Evolutionary conservation across 2,329 filamentous ascomycete genomes (phyloP).

Genomic region (Parastagonospora avenae): DNA sequence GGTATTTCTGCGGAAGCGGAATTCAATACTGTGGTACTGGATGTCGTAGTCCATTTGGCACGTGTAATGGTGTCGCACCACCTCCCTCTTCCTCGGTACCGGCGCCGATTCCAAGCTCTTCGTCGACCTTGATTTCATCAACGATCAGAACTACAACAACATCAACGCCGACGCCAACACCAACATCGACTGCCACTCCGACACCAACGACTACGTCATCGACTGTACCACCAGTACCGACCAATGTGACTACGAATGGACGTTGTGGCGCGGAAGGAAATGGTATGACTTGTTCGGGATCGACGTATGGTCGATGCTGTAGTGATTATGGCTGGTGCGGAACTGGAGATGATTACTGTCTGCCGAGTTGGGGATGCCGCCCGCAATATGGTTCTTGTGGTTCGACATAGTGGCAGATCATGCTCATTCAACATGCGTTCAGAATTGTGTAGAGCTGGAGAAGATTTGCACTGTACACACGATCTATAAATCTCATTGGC

Average conservation of each 20-base stretch:
- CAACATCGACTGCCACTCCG: slow-evolving; percentile 17
- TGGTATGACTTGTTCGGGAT: slow-evolving; percentile 27
- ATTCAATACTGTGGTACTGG: slow-evolving; percentile 34
- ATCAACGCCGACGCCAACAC: slow-evolving; percentile 11
- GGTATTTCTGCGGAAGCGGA: slow-evolving; percentile 29
- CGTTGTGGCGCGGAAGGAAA: slow-evolving; percentile 30
- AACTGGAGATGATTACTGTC: slow-evolving; percentile 25
- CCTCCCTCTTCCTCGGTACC: slow-evolving; percentile 14
- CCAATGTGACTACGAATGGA: slow-evolving; percentile 32
- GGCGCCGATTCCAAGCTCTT: slow-evolving; percentile 12
- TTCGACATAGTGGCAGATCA: neutral
- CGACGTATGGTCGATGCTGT: slow-evolving; percentile 32
- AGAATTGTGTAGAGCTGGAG: neutral
- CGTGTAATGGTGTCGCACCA: slow-evolving; percentile 21
- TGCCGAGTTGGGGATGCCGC: slow-evolving; percentile 24
- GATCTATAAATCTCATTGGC: neutral
- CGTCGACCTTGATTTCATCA: slow-evolving; percentile 1
- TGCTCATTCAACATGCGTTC: neutral
- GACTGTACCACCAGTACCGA: slow-evolving; percentile 18
- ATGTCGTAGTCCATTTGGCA: slow-evolving; percentile 31
- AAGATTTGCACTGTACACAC: neutral
- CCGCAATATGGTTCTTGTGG: slow-evolving; percentile 28
- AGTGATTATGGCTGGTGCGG: slow-evolving; percentile 36
- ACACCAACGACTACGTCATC: slow-evolving; percentile 16
- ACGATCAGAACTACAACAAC: slow-evolving; percentile 4